Evolutionary conservation across 257 asterid genomes (phyloP), one percentile per base, ranked within the genome.

Genomic region (Nicotiana obtusifolia): DNA sequence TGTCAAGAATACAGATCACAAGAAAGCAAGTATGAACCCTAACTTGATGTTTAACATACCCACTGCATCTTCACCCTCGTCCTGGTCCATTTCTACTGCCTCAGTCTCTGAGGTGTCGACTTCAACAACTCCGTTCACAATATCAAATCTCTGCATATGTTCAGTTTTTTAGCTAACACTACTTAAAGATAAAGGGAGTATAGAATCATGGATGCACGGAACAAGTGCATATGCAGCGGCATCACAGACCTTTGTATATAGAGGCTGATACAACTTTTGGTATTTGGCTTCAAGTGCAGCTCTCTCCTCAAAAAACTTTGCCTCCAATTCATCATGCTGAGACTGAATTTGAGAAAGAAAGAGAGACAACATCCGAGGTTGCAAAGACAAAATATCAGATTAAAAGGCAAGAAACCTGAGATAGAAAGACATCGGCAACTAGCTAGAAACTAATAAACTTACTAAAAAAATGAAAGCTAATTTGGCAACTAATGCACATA

Each of bases 241-340:
- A 19, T 3, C 37, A 75, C 85, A 80, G 10, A 92, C 97, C 90
- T 92, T 87, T 26, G 86, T 65, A 81, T 90, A 92, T 15, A 92
- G 83, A 49, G 92, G 97, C 60, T 86, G 89, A 81, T 91, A 92
- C 78, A 90, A 83, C 86, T 89, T 92, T 75, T 92, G 97, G 82
- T 92, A 92, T 84, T 90, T 91, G 80, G 91, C 92, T 86, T 92
- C 95, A 71, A 92, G 94, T 1, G 88, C 89, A 31, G 97, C 93
- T 81, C 89, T 88, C 88, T 92, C 97, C 84, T 92, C 91, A 8
- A 86, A 85, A 81, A 85, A 89, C 5, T 89, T 92, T 20, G 94
- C 93, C 87, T 91, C 95, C 80, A 90, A 76, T 15, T 85, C 94
- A 82, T 91, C 92, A 84, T 92, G 90, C 56, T 89, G 87, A 65